These are phyloP conservation scores for Pseudogymnoascus sp. DNA, from an alignment of 2,329 filamentous ascomycete genomes.

Conservation along the genomic window DNA sequence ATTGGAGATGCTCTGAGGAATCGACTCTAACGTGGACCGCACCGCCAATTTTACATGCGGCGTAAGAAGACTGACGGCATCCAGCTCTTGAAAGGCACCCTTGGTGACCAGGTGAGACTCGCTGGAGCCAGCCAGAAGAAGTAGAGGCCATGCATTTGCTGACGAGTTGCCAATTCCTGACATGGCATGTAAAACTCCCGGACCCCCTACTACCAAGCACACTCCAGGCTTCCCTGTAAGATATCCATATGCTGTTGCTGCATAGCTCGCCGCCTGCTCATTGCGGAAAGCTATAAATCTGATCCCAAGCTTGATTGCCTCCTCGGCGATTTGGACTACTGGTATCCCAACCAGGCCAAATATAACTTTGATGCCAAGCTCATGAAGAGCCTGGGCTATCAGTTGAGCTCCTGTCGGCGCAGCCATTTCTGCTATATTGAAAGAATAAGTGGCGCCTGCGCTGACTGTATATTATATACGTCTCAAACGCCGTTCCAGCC, in stretches of 20 bases:
- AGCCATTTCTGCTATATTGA: conserved; percentile 8
- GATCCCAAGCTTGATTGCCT: conserved; percentile 50
- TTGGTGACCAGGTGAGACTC: conserved; percentile 47
- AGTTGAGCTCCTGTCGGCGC: conserved; percentile 23
- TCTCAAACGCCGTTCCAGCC: not conserved
- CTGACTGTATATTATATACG: conserved; percentile 6
- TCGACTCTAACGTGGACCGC: conserved; percentile 39
- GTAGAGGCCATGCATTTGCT: conserved; percentile 49
- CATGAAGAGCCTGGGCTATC: conserved; percentile 25
- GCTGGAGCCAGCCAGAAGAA: conserved; percentile 48
- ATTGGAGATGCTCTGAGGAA: conserved; percentile 42
- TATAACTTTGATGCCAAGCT: conserved; percentile 27
- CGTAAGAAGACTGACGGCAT: conserved; percentile 46
- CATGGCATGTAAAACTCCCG: conserved; percentile 52
- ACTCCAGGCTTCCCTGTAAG: conserved; percentile 50
- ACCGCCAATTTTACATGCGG: conserved; percentile 48
- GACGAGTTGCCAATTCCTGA: conserved; percentile 48
- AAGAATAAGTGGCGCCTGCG: conserved; percentile 1
- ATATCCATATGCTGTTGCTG: conserved; percentile 53
- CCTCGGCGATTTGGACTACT: conserved; percentile 51
- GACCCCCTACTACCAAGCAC: conserved; percentile 53
- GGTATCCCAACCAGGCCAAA: conserved; percentile 34
- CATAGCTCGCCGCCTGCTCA: conserved; percentile 53
- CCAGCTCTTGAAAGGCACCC: conserved; percentile 52
- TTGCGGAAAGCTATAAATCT: conserved; percentile 54